These are phyloP conservation scores for Carex parvula DNA, from an alignment of 176 grass and related monocot species.

Conservation along the genomic window DNA sequence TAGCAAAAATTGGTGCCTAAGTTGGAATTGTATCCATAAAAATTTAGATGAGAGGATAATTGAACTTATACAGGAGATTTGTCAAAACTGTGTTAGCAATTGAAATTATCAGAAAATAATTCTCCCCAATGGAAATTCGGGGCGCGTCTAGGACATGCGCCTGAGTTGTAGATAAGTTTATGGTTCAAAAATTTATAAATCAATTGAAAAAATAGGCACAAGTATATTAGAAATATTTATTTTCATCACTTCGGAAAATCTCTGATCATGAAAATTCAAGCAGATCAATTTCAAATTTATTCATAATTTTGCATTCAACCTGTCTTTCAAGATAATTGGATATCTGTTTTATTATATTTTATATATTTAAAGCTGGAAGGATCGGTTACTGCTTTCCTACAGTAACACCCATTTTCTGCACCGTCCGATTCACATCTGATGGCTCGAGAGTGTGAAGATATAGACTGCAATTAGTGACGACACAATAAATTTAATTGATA, in stretches of 20 bases:
- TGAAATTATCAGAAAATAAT: neutral
- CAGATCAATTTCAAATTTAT: neutral
- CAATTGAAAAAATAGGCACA: neutral
- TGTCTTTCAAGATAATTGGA: neutral
- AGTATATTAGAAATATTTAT: neutral
- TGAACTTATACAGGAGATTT: neutral
- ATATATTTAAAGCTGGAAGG: too few relatives aligned
- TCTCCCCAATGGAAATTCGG: too few relatives aligned
- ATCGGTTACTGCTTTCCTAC: too few relatives aligned
- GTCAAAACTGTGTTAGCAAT: neutral
- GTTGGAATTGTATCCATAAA: neutral
- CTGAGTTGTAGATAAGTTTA: neutral
- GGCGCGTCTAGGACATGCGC: neutral
- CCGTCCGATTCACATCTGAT: too few relatives aligned
- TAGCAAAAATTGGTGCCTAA: neutral
- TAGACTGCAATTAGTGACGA: slow-evolving; percentile 78
- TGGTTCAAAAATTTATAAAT: neutral
- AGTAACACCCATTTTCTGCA: too few relatives aligned
- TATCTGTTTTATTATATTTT: neutral
- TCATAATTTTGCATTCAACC: neutral
- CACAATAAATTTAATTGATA: slow-evolving; percentile 89
- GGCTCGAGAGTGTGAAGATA: slow-evolving; percentile 68
- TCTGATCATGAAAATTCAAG: neutral
- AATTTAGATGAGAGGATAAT: neutral
- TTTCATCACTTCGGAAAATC: neutral